A percentile compares a stretch with the other conserved stretches of the same genome.
These are phyloP conservation scores for Hyphopichia fennica DNA, from an alignment of 1,139 yeast species.

Conservation along the genomic window DNA sequence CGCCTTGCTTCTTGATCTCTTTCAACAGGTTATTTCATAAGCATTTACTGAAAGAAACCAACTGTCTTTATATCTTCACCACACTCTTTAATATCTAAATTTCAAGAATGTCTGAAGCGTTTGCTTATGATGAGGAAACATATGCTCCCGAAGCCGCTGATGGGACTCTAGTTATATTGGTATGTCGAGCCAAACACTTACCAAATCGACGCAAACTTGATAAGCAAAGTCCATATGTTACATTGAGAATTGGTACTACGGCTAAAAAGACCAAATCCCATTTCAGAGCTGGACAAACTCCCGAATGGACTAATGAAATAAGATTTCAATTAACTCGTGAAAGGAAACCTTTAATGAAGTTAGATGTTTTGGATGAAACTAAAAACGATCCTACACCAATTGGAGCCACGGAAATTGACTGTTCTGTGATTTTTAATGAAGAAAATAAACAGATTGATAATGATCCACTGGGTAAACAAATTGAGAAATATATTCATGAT, in stretches of 20 bases:
- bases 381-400: constrained; percentile 84
- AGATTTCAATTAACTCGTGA: constrained; percentile 66
- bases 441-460: constrained; percentile 31
- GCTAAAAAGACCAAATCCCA: constrained; percentile 75
- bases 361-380: constrained; percentile 84
- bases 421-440: constrained; percentile 60
- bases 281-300: constrained; percentile 87
- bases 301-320: constrained; percentile 79
- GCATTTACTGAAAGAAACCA: no score
- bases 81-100: no score
- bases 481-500: constrained; percentile 73
- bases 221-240: constrained; percentile 86
- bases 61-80: no score
- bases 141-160: constrained; percentile 38
- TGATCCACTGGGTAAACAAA: constrained; percentile 31
- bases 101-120: constrained; percentile 3
- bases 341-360: constrained; percentile 59
- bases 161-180: constrained; percentile 46
- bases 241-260: constrained; percentile 75
- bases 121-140: constrained; percentile 1
- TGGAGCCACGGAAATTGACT: constrained; percentile 78
- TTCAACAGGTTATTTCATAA: no score
- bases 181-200: constrained; percentile 64
- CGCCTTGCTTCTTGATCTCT: no score
- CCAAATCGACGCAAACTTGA: constrained; percentile 82